Conservation (phyloP, 495 filamentous ascomycete genomes). For the Trypethelium eluteriae region DNA sequence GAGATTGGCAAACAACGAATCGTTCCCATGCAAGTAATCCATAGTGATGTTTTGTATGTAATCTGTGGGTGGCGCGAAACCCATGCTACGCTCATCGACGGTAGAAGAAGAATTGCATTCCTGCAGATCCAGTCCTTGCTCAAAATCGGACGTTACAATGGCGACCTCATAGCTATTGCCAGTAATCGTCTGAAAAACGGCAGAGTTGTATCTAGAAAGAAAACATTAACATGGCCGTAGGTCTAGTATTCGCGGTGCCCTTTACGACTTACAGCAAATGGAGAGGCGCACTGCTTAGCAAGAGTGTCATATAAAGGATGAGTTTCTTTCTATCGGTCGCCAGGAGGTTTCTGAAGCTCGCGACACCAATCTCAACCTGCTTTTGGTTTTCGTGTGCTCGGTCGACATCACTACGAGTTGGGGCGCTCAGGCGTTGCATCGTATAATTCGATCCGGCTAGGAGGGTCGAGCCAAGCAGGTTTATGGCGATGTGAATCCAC, state of each 20-base stretch:
- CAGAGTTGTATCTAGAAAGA: constrained; percentile 25
- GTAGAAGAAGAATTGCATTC: background rate
- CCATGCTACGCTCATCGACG: background rate
- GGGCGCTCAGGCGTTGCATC: constrained; percentile 19
- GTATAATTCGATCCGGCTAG: constrained; percentile 16
- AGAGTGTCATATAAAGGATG: background rate
- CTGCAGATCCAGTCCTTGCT: background rate
- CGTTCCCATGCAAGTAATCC: constrained; percentile 20
- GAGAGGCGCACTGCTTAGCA: background rate
- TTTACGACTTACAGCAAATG: constrained; percentile 9
- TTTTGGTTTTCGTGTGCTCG: constrained; percentile 13
- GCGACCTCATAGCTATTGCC: constrained; percentile 34
- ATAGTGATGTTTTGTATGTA: constrained; percentile 8
- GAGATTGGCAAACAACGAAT: constrained; percentile 23
- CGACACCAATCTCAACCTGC: constrained; percentile 20
- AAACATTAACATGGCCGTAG: background rate
- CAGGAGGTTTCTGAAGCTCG: constrained; percentile 16
- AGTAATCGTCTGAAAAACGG: constrained; percentile 28
- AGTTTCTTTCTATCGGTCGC: background rate
- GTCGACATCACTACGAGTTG: constrained; percentile 19
- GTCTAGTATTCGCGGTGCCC: background rate
- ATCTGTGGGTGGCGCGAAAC: too few relatives aligned
- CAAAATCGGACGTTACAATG: background rate
- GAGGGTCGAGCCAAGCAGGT: constrained; percentile 15
- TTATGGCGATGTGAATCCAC: constrained; percentile 17